Evolutionary conservation across 805 yeast species (phyloP).

Genomic region (Torulaspora gathmanii): DNA sequence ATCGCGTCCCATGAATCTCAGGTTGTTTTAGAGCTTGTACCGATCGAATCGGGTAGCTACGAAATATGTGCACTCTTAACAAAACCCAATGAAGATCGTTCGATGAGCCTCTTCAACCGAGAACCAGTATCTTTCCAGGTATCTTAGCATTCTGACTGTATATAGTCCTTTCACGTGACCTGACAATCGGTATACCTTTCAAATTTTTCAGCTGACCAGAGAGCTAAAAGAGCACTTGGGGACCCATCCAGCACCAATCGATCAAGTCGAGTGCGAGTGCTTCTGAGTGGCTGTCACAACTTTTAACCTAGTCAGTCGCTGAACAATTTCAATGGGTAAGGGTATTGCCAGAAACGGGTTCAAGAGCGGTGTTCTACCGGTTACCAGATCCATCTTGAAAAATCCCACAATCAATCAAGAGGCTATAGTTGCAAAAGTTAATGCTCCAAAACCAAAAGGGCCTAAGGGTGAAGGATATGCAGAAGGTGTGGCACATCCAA

Average conservation of each 20-base stretch:
- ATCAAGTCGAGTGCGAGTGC: not conserved
- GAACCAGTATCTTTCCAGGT: constrained; percentile 14
- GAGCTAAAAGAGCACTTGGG: no score
- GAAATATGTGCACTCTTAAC: constrained; percentile 57
- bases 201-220: constrained; percentile 8
- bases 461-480: constrained; percentile 57
- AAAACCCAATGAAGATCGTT: constrained; percentile 5
- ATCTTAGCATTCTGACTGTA: not conserved
- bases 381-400: constrained; percentile 68
- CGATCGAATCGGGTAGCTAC: constrained; percentile 72
- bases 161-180: constrained; percentile 5
- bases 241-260: not conserved
- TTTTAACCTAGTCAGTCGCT: not conserved
- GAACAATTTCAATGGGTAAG: constrained; percentile 40
- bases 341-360: constrained; percentile 44
- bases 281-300: not conserved
- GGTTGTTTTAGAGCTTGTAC: constrained; percentile 45
- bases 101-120: constrained; percentile 14
- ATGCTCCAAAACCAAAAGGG: constrained; percentile 45
- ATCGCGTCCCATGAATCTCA: constrained; percentile 42
- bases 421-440: constrained; percentile 37
- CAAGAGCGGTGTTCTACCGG: constrained; percentile 80
- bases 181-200: constrained; percentile 1
- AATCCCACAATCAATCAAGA: constrained; percentile 52
- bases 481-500: constrained; percentile 63